phyloP scores from a whole-genome alignment of 192 early-diverging fungal genomes.

The Coemansia aciculifera region DNA sequence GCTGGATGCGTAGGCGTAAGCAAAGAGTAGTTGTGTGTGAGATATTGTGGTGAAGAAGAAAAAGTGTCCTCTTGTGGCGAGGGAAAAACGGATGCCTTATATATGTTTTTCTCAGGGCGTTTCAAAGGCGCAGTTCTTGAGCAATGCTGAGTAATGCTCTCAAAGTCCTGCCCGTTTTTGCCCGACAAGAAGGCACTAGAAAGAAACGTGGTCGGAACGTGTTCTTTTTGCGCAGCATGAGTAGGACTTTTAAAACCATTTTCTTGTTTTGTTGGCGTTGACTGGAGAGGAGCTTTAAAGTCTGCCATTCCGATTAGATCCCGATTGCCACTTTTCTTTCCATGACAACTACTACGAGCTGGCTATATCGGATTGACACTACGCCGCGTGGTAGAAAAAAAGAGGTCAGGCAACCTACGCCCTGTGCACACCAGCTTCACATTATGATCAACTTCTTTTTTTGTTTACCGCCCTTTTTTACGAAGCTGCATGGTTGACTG shows the following conservation, averaged over 20 bases:
- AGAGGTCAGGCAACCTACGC: background rate
- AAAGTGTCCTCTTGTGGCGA: background rate
- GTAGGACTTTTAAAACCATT: too few species aligned
- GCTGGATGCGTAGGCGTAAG: background rate
- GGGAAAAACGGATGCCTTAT: background rate
- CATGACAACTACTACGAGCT: background rate
- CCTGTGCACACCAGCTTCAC: background rate
- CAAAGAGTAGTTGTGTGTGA: background rate
- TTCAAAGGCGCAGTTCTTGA: background rate
- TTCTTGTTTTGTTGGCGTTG: background rate
- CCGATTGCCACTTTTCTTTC: background rate
- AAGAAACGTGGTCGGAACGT: background rate
- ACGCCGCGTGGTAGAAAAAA: slow-evolving; percentile 1
- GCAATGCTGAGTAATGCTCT: background rate
- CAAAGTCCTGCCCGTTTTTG: background rate
- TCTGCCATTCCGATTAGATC: background rate
- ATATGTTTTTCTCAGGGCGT: background rate
- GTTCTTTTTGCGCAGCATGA: too few species aligned
- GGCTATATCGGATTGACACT: background rate
- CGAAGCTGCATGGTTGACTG: background rate
- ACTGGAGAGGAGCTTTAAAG: slow-evolving; percentile 1
- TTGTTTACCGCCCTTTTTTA: background rate
- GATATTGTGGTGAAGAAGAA: background rate
- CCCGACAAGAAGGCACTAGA: background rate
- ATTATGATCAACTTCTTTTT: background rate